Percentiles rank a stretch among this genome's conserved stretches.
These are phyloP conservation scores for Euryodendron excelsum DNA, from an alignment of 148 eudicot species.

Conservation along the genomic window DNA sequence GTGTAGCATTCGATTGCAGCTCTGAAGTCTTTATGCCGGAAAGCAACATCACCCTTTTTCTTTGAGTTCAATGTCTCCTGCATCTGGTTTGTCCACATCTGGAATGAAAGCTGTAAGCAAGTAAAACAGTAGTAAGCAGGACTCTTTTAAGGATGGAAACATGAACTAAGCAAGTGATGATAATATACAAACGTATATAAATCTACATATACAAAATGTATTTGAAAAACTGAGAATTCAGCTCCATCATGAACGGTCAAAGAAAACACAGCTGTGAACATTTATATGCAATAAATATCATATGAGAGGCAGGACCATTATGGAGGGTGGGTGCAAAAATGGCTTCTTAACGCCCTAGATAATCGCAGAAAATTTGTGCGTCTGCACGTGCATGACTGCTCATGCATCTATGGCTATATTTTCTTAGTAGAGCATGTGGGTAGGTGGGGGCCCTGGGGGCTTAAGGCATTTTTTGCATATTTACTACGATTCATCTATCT, in stretches of 20 bases:
- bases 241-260: neutral
- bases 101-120: conserved; percentile 81
- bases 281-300: neutral
- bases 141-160: neutral
- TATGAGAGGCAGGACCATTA: neutral
- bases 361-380: neutral
- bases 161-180: neutral
- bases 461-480: neutral
- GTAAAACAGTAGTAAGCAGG: conserved; percentile 8
- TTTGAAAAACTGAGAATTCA: neutral
- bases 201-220: no score
- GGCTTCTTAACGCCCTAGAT: neutral
- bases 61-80: conserved; percentile 88
- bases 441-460: neutral
- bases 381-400: neutral
- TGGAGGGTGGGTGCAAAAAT: neutral
- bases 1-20: conserved; percentile 72
- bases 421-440: no score
- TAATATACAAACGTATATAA: no score
- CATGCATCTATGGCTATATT: neutral
- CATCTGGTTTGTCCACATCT: conserved; percentile 99
- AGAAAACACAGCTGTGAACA: neutral
- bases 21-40: conserved; percentile 74
- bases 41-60: conserved; percentile 91
- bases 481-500: no score